Evolutionary conservation across 805 yeast genomes (phyloP).

Genomic region (Metschnikowia gelsemii): DNA sequence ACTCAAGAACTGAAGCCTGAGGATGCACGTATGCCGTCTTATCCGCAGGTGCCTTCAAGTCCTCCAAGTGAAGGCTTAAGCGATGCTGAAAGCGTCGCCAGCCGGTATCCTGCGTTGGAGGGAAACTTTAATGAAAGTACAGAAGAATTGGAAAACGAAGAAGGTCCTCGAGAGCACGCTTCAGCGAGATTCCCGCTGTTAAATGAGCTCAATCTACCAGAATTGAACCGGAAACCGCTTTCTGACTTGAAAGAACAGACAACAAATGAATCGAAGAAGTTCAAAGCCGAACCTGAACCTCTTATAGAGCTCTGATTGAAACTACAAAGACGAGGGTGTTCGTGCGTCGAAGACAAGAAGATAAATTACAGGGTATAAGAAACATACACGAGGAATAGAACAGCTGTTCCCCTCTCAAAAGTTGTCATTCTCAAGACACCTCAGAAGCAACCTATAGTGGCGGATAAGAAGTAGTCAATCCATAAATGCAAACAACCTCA

Average conservation of each 20-base stretch:
- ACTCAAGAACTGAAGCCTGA: background rate
- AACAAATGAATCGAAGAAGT: slow-evolving; percentile 15
- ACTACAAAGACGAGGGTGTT: background rate
- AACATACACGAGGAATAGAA: no score
- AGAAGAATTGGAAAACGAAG: slow-evolving; percentile 1
- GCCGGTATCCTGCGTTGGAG: slow-evolving; percentile 20
- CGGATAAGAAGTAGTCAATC: no score
- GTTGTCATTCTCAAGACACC: no score
- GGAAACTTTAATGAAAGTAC: slow-evolving; percentile 1
- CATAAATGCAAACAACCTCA: no score
- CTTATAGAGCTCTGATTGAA: slow-evolving; percentile 36
- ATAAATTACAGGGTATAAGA: no score
- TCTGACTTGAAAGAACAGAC: slow-evolving; percentile 4
- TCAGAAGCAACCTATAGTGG: no score
- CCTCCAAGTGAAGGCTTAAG: slow-evolving; percentile 18
- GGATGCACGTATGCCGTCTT: background rate
- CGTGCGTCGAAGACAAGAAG: background rate
- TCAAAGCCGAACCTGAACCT: slow-evolving; percentile 37
- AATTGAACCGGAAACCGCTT: slow-evolving; percentile 4
- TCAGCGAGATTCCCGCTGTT: slow-evolving; percentile 20
- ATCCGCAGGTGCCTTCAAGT: slow-evolving; percentile 19
- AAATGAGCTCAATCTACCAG: slow-evolving; percentile 17
- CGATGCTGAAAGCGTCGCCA: slow-evolving; percentile 22
- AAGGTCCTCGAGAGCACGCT: slow-evolving; percentile 15
- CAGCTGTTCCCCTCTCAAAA: no score